A percentile compares a stretch with the other conserved stretches of the same genome.
Conservation (phyloP, 441 rosid genomes). For the Adansonia gregorii region DNA sequence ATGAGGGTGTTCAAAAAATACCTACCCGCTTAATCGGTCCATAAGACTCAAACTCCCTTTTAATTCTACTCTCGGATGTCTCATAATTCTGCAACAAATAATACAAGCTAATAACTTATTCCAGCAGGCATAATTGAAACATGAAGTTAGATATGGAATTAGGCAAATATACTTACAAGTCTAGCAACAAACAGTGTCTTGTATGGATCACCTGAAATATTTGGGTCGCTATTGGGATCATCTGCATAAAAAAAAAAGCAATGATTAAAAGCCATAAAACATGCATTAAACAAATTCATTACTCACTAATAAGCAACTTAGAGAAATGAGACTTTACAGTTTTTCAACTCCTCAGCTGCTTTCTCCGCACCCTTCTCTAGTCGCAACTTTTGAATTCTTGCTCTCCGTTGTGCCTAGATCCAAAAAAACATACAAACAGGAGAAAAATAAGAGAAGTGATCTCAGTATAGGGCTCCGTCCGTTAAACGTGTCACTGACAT, state of each 20-base stretch:
- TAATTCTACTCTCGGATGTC: slow-evolving; percentile 86
- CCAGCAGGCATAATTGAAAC: neutral
- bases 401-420: slow-evolving; percentile 67
- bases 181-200: slow-evolving; percentile 91
- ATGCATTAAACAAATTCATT: slow-evolving; percentile 8
- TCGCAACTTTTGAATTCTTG: slow-evolving; percentile 71
- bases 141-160: slow-evolving; percentile 1
- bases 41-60: slow-evolving; percentile 97
- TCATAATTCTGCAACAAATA: slow-evolving; percentile 78
- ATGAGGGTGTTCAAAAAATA: slow-evolving; percentile 56
- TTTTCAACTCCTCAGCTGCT: slow-evolving; percentile 80
- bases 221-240: slow-evolving; percentile 79
- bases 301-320: slow-evolving; percentile 14
- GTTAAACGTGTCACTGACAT: neutral
- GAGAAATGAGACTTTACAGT: slow-evolving; percentile 50
- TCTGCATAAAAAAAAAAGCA: slow-evolving; percentile 44
- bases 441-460: neutral
- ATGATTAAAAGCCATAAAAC: slow-evolving; percentile 3
- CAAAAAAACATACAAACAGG: slow-evolving; percentile 8
- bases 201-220: slow-evolving; percentile 88
- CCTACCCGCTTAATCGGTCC: slow-evolving; percentile 99
- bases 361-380: slow-evolving; percentile 85
- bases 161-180: slow-evolving; percentile 58
- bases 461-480: neutral
- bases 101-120: slow-evolving; percentile 30